A percentile compares a stretch with the other conserved stretches of the same genome.
Evolutionary conservation across 192 early-diverging fungal species (phyloP).

Genomic region (Allomyces arbusculus): DNA sequence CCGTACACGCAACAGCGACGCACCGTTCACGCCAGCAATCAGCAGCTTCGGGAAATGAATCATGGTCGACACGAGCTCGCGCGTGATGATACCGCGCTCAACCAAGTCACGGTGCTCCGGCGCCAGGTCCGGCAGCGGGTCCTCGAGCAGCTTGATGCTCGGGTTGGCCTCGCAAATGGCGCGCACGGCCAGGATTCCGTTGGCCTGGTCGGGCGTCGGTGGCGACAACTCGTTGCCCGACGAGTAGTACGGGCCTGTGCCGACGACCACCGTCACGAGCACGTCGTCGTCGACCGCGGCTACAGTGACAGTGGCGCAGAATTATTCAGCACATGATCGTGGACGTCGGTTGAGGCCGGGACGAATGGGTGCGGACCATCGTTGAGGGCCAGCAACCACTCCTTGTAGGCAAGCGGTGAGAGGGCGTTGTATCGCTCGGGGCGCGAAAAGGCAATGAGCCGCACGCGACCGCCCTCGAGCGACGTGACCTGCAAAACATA

Average conservation of each 20-base stretch:
- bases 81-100: slow-evolving; percentile 9
- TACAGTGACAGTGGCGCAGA: slow-evolving; percentile 10
- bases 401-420: slow-evolving; percentile 25
- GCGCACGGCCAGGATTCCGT: neutral
- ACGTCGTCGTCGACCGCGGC: slow-evolving; percentile 20
- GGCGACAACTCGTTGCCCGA: slow-evolving; percentile 37
- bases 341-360: slow-evolving; percentile 40
- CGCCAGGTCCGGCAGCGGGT: neutral
- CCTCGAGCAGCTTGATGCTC: neutral
- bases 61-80: slow-evolving; percentile 16
- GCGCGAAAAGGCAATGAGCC: slow-evolving; percentile 38
- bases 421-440: slow-evolving; percentile 38
- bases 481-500: neutral
- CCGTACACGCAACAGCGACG: neutral
- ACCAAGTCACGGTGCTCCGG: neutral
- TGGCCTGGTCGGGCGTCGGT: slow-evolving; percentile 1
- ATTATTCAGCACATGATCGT: slow-evolving; percentile 39
- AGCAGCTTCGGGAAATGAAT: slow-evolving; percentile 48
- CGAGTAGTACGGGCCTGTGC: slow-evolving; percentile 39
- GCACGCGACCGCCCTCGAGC: slow-evolving; percentile 17
- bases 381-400: slow-evolving; percentile 14
- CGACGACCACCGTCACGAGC: slow-evolving; percentile 39
- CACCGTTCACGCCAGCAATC: slow-evolving; percentile 49
- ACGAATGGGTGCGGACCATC: slow-evolving; percentile 31
- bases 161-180: neutral